Evolutionary conservation across 306 rosid species (phyloP).

Genomic region (Lablab purpureus): DNA sequence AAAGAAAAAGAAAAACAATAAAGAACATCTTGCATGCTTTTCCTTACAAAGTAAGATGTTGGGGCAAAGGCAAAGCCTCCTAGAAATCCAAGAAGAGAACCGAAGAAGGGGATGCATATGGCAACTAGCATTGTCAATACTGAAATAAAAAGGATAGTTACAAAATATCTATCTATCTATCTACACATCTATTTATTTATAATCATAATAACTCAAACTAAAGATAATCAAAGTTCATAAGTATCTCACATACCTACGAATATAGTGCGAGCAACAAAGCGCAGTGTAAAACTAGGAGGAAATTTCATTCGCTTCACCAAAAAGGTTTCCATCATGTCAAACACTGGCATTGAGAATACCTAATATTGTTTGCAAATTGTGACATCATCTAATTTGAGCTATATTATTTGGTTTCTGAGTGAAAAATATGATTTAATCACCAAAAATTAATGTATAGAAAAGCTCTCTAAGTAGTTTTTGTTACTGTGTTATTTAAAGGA

Average conservation of each 20-base stretch:
- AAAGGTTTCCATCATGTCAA: slow-evolving; percentile 80
- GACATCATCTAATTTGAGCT: too few relatives aligned
- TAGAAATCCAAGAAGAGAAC: slow-evolving; percentile 85
- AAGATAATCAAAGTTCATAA: neutral
- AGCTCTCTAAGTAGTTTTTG: too few relatives aligned
- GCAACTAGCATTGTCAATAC: slow-evolving; percentile 68
- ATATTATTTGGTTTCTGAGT: too few relatives aligned
- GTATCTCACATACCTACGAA: slow-evolving; percentile 63
- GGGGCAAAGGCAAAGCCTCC: slow-evolving; percentile 90
- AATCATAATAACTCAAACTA: neutral
- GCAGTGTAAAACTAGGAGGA: slow-evolving; percentile 62
- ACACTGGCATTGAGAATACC: slow-evolving; percentile 85
- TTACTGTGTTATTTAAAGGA: too few relatives aligned
- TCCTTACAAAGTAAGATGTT: slow-evolving; percentile 79
- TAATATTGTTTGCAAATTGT: slow-evolving; percentile 27
- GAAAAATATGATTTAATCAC: too few relatives aligned
- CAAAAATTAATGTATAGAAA: too few relatives aligned
- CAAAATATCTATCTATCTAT: neutral
- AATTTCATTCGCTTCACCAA: slow-evolving; percentile 61
- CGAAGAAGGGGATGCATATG: slow-evolving; percentile 79
- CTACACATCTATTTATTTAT: neutral
- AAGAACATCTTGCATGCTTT: neutral
- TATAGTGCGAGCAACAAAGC: slow-evolving; percentile 58
- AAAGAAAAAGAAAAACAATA: neutral
- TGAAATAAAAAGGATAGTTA: slow-evolving; percentile 38